Percentiles rank a stretch among this genome's conserved stretches.
Evolutionary conservation across 495 filamentous ascomycete genomes (phyloP).

Genomic region (Cenococcum geophilum): DNA sequence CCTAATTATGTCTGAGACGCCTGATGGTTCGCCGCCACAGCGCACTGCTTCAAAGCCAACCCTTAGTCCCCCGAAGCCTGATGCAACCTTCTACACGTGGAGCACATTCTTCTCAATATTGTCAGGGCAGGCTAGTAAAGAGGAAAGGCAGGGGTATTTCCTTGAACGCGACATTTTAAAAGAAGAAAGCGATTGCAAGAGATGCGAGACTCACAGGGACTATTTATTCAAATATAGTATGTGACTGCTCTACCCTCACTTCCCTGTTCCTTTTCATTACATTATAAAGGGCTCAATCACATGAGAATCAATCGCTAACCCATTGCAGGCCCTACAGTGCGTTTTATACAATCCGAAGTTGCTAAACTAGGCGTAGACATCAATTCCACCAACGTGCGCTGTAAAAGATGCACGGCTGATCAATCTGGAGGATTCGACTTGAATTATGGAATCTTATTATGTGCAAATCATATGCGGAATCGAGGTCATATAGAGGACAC

Average conservation of each 20-base stretch:
- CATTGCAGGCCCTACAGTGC: constrained; percentile 62
- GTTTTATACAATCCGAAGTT: constrained; percentile 76
- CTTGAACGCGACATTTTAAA: constrained; percentile 58
- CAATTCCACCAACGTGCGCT: constrained; percentile 67
- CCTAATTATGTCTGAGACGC: background rate
- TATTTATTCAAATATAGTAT: constrained; percentile 71
- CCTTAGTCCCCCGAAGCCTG: constrained; percentile 18
- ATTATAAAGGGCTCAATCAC: too few relatives aligned
- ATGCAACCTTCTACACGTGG: constrained; percentile 51
- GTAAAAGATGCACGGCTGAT: constrained; percentile 61
- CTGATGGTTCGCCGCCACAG: background rate
- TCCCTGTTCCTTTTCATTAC: background rate
- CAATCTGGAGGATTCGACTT: constrained; percentile 78
- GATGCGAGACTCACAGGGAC: constrained; percentile 71
- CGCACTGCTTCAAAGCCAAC: background rate
- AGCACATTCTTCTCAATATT: constrained; percentile 73
- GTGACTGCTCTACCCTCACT: constrained; percentile 10
- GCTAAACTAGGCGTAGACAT: constrained; percentile 67
- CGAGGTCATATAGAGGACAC: constrained; percentile 82
- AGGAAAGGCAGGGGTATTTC: constrained; percentile 47
- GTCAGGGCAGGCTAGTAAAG: constrained; percentile 51
- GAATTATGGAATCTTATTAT: constrained; percentile 78
- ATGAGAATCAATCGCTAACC: background rate
- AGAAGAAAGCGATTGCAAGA: constrained; percentile 64
- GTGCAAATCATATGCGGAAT: constrained; percentile 77